phyloP scores from a whole-genome alignment of 306 rosid species.

The Potentilla sterilis region DNA sequence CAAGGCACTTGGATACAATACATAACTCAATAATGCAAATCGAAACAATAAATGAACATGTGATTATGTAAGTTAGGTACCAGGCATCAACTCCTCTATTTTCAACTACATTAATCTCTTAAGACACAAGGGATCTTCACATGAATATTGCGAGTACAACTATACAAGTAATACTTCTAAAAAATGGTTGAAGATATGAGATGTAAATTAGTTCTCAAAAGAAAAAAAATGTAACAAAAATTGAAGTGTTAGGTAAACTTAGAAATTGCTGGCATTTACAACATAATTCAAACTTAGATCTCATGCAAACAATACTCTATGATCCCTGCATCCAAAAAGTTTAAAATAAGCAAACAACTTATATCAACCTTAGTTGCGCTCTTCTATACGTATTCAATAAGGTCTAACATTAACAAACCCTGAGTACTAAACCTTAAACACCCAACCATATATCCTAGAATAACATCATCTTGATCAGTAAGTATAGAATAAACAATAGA shows the following conservation, averaged over 20 bases:
- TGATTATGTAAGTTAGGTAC: not conserved
- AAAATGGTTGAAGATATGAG: too few relatives aligned
- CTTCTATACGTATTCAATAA: too few relatives aligned
- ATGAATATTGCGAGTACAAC: not conserved
- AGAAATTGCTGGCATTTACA: too few relatives aligned
- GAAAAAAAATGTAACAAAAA: too few relatives aligned
- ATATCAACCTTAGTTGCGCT: not conserved
- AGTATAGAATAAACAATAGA: not conserved
- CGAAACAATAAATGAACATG: constrained; percentile 4
- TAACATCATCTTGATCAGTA: not conserved
- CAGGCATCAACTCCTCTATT: not conserved
- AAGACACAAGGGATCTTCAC: not conserved
- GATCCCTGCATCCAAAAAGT: too few relatives aligned
- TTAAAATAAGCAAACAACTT: not conserved
- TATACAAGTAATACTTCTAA: too few relatives aligned
- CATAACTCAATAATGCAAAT: not conserved
- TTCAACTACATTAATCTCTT: not conserved
- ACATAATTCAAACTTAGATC: too few relatives aligned
- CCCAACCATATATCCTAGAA: not conserved
- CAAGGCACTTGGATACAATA: not conserved
- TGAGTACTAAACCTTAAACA: too few relatives aligned
- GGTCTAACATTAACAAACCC: too few relatives aligned
- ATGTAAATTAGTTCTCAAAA: too few relatives aligned
- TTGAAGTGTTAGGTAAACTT: too few relatives aligned
- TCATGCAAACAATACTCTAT: too few relatives aligned